A percentile compares a stretch with the other conserved stretches of the same genome.
phyloP scores from a whole-genome alignment of 768 basidiomycete species.

The Boletus subcaerulescens region DNA sequence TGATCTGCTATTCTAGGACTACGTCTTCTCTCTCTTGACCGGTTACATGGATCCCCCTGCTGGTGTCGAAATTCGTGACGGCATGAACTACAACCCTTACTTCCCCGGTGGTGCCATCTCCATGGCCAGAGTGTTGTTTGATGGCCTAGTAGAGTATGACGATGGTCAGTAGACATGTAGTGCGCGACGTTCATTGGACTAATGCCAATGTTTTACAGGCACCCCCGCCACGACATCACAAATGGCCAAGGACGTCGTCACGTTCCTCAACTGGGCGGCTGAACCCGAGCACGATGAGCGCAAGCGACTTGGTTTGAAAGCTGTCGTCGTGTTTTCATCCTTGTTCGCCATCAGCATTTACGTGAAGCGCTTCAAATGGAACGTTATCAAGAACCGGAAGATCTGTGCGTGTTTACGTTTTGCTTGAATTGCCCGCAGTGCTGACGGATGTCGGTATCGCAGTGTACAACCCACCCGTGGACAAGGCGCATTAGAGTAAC shows the following conservation, averaged over 20 bases:
- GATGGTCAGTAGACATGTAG: conserved; percentile 58
- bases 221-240: conserved; percentile 97
- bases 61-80: conserved; percentile 91
- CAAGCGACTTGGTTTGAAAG: conserved; percentile 96
- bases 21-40: conserved; percentile 94
- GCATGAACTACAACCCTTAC: conserved; percentile 98
- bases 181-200: not conserved
- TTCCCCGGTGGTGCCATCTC: conserved; percentile 99
- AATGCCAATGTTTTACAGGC: conserved; percentile 42
- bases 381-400: conserved; percentile 89
- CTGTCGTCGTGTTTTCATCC: conserved; percentile 87
- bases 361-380: conserved; percentile 96
- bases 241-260: conserved; percentile 98
- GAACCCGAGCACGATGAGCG: conserved; percentile 98
- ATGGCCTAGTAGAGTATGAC: conserved; percentile 94
- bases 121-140: conserved; percentile 96
- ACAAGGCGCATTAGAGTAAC: conserved; percentile 32
- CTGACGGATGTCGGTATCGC: conserved; percentile 6
- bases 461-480: conserved; percentile 41
- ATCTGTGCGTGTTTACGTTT: conserved; percentile 55
- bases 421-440: not conserved
- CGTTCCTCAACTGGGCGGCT: conserved; percentile 94
- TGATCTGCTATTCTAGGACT: conserved; percentile 59
- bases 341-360: conserved; percentile 80
- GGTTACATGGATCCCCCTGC: conserved; percentile 97